phyloP scores from a whole-genome alignment of 1,284 basidiomycete genomes.

The Puccinia polysora region DNA sequence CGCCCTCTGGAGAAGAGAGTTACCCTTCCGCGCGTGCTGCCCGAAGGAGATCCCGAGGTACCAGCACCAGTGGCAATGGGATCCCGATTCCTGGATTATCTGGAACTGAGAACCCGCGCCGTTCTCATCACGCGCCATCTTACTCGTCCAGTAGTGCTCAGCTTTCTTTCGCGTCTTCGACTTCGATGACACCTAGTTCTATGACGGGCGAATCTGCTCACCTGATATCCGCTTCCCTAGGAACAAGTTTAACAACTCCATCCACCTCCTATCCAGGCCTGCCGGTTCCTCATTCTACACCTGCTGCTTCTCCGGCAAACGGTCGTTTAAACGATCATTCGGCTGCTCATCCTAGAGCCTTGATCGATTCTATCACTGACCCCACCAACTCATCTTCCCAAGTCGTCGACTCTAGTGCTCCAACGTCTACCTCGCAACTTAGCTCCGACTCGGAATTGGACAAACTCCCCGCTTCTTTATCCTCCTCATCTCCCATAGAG shows the following conservation, averaged over 20 bases:
- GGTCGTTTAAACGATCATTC: slow-evolving; percentile 3
- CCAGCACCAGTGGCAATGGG: slow-evolving; percentile 16
- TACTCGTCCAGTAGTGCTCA: slow-evolving; percentile 33
- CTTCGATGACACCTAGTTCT: slow-evolving; percentile 33
- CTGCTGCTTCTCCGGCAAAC: slow-evolving; percentile 28
- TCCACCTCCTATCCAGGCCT: slow-evolving; percentile 38
- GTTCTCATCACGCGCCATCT: slow-evolving; percentile 29
- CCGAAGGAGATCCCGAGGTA: slow-evolving; percentile 16
- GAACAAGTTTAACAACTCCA: slow-evolving; percentile 26
- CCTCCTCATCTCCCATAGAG: no score
- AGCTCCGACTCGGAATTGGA: no score
- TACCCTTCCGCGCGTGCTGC: slow-evolving; percentile 23
- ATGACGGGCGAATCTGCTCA: slow-evolving; percentile 31
- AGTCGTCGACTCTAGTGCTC: background rate
- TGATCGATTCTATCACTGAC: background rate
- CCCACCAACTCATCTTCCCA: background rate
- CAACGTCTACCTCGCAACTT: no score
- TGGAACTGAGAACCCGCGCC: slow-evolving; percentile 3
- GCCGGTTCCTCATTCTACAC: slow-evolving; percentile 38
- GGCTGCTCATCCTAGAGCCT: background rate
- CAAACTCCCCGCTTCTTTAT: no score
- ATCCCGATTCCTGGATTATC: slow-evolving; percentile 32
- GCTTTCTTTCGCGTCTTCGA: slow-evolving; percentile 21
- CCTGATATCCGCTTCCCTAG: slow-evolving; percentile 2
- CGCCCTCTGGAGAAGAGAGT: slow-evolving; percentile 15